A percentile compares a stretch with the other conserved stretches of the same genome.
Evolutionary conservation across 1,284 basidiomycete genomes (phyloP).

Genomic region (Cryptococcus sp.): DNA sequence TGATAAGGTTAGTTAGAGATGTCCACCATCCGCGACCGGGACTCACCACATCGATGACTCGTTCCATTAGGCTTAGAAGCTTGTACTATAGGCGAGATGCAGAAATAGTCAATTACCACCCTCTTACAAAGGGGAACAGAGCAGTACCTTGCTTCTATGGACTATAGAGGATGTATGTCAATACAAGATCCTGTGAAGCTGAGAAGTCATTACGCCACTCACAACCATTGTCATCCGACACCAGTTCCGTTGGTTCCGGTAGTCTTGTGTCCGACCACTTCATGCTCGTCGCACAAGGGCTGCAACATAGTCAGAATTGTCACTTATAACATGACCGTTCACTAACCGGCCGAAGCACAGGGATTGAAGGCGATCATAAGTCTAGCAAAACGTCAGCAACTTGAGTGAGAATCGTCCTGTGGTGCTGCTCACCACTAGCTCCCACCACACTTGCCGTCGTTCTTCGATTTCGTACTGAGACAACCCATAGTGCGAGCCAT

Average conservation of each 20-base stretch:
- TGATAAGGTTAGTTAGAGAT: constrained; percentile 11
- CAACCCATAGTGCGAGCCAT: constrained; percentile 47
- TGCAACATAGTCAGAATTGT: background rate
- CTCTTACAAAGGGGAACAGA: background rate
- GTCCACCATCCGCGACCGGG: background rate
- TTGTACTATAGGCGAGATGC: constrained; percentile 28
- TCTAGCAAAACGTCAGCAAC: constrained; percentile 14
- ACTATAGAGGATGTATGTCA: constrained; percentile 17
- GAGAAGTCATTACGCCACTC: constrained; percentile 15
- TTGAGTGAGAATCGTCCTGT: background rate
- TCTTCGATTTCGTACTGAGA: constrained; percentile 47
- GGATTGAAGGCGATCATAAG: constrained; percentile 50
- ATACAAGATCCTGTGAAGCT: background rate
- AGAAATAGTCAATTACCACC: background rate
- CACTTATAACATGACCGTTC: background rate
- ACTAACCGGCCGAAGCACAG: constrained; percentile 47
- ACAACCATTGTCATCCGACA: constrained; percentile 44
- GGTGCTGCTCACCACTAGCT: constrained; percentile 38
- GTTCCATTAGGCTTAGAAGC: constrained; percentile 47
- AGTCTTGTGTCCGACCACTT: constrained; percentile 44
- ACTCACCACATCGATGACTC: constrained; percentile 48
- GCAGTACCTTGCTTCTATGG: constrained; percentile 36
- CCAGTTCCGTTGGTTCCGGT: constrained; percentile 30
- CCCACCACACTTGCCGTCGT: constrained; percentile 51
- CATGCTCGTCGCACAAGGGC: constrained; percentile 43